Percentiles rank a stretch among this genome's conserved stretches.
Evolutionary conservation across 2,329 filamentous ascomycete species (phyloP).

Genomic region (Huntiella omanensis): DNA sequence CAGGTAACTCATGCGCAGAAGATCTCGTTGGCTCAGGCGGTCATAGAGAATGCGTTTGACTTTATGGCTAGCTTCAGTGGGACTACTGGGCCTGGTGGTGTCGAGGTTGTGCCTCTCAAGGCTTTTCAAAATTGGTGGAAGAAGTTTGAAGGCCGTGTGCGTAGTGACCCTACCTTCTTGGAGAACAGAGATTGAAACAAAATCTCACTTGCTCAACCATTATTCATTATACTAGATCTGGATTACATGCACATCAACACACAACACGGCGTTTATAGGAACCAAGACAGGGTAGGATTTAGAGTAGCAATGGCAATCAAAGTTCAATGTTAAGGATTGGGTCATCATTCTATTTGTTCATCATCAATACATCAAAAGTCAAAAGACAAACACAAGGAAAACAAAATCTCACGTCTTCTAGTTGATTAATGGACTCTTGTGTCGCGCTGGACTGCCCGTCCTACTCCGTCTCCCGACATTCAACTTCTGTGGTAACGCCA

Average conservation of each 20-base stretch:
- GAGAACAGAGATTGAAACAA: constrained; percentile 34
- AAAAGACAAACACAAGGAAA: constrained; percentile 1
- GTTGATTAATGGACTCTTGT: constrained; percentile 6
- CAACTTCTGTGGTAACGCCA: constrained; percentile 39
- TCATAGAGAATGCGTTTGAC: constrained; percentile 95
- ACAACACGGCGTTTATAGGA: neutral
- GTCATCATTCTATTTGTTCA: neutral
- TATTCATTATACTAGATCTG: neutral
- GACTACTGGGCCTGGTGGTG: constrained; percentile 37
- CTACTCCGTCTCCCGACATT: constrained; percentile 38
- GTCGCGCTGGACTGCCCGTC: constrained; percentile 33
- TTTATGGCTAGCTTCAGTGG: constrained; percentile 78
- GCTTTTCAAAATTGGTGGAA: constrained; percentile 96
- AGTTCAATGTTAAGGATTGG: neutral
- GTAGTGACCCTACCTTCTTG: constrained; percentile 73
- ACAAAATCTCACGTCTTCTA: neutral
- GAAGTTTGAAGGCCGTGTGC: constrained; percentile 79
- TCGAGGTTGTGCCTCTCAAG: constrained; percentile 82
- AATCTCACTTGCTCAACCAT: neutral
- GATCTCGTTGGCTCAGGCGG: constrained; percentile 68
- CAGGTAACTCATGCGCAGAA: constrained; percentile 24
- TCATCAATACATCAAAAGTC: neutral
- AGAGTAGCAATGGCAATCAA: no score
- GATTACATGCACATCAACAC: no score
- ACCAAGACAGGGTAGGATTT: no score